Evolutionary conservation across 1,284 basidiomycete species (phyloP), one percentile per base, ranked within the genome.

Genomic region (Malassezia caprae): DNA sequence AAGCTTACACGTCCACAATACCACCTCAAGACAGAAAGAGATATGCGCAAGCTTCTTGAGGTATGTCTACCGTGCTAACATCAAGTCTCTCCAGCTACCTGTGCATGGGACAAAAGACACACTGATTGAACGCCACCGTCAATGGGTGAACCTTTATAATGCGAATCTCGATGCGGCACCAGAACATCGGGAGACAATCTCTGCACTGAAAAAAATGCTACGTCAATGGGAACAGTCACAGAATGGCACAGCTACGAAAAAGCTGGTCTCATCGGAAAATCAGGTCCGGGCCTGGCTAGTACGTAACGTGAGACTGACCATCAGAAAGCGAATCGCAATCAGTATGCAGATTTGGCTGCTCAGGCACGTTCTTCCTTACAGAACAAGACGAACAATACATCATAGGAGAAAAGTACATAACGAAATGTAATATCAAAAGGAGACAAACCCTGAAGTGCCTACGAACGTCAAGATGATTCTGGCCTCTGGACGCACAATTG

Each of bases 141-240:
- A 71, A 26, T 73, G 68, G 68, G 52, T 73, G 50, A 71, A 70
- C 48, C 47, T 71, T 19, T 73, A 61, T 54, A 73, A 73, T 47
- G 68, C 65, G 34, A 73, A 73, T 32, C 59, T 73, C 11, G 70
- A 73, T 44, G 65, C 70, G 10, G 59, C 65, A 1, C 62, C 61
- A 15, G 61, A 56, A 10, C 49, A 63, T 19, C 62, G 65, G 17
- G 56, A 55, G 17, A 55, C 47, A 11, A 32, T 53, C 12, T 13
- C 44, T n/a, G 43, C 56, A 17, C 60, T 73, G 4, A 48, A 62
- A 17, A 59, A 57, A 19, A 61, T 64, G 19, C 58, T 73, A 8
- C 35, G 40, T 1, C 59, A 61, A 6, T 71, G 67, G 67, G 70
- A 73, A 47, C 49, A 58, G 8, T 56, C 50, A 4, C 58, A 59